Evolutionary conservation across 306 rosid genomes (phyloP).

Genomic region (Castanopsis chinensis): DNA sequence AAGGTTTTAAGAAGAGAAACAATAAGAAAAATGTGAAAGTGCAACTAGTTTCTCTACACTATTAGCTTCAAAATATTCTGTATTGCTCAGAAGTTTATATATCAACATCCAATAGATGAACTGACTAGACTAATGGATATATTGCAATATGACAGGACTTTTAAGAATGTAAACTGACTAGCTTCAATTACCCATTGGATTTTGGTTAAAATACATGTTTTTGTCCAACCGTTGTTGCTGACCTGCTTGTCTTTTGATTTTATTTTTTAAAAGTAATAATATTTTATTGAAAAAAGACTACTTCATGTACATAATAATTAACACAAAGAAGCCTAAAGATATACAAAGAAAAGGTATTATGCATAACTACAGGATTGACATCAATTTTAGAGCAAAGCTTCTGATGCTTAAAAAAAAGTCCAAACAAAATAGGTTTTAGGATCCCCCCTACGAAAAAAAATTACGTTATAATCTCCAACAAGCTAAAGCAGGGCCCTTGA

Average conservation of each 20-base stretch:
- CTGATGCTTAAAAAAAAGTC: not conserved
- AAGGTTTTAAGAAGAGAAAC: not conserved
- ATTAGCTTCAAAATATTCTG: not conserved
- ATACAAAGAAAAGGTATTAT: no score
- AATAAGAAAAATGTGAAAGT: not conserved
- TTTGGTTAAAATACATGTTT: not conserved
- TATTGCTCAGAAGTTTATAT: not conserved
- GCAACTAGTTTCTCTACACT: not conserved
- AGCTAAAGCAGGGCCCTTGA: no score
- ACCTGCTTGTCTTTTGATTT: not conserved
- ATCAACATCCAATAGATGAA: not conserved
- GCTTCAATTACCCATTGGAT: not conserved
- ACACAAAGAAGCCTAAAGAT: no score
- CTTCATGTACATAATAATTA: no score
- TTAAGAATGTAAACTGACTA: not conserved
- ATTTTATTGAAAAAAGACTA: no score
- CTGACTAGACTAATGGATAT: not conserved
- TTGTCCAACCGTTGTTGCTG: not conserved
- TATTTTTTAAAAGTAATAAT: no score
- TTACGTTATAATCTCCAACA: no score
- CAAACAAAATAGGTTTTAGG: not conserved
- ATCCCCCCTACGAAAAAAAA: not conserved
- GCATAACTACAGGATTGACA: not conserved
- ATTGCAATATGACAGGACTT: not conserved
- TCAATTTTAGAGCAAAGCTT: not conserved